phyloP scores from a whole-genome alignment of 1,139 yeast genomes.

The Taphrina confusa region DNA sequence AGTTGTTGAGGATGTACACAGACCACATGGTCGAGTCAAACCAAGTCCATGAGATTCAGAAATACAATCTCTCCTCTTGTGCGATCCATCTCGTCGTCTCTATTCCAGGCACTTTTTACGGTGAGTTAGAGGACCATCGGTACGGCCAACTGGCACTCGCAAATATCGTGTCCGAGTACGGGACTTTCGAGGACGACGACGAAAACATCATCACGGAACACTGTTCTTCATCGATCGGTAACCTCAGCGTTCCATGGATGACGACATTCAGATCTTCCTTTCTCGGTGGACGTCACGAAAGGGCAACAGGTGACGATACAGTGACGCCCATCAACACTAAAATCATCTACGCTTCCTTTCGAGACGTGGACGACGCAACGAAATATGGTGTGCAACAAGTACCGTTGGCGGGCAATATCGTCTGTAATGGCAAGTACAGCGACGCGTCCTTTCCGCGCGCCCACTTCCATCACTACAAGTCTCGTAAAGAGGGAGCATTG shows the following conservation, averaged over 20 bases:
- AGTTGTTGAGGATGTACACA: not conserved
- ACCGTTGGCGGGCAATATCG: constrained; percentile 5
- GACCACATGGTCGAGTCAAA: constrained; percentile 6
- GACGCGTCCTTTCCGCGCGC: not conserved
- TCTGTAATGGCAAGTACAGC: constrained; percentile 8
- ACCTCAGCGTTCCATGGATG: constrained; percentile 1
- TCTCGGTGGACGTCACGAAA: not conserved
- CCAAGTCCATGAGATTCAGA: not conserved
- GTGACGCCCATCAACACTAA: not conserved
- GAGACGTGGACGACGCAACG: not conserved
- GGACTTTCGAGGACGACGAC: not conserved
- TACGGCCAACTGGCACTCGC: constrained; percentile 2
- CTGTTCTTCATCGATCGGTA: constrained; percentile 7
- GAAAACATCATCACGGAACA: not conserved
- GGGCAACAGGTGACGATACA: not conserved
- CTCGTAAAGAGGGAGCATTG: not conserved
- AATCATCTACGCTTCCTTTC: constrained; percentile 12
- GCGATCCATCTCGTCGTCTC: not conserved
- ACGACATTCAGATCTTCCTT: not conserved
- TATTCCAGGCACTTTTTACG: constrained; percentile 3
- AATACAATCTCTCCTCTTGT: not conserved
- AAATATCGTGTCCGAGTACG: not conserved
- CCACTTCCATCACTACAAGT: not conserved
- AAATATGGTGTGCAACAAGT: not conserved
- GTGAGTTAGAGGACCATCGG: not conserved